Base-by-base conservation (phyloP, 129 eudicot genomes). In the Pittosporum tobira region DNA sequence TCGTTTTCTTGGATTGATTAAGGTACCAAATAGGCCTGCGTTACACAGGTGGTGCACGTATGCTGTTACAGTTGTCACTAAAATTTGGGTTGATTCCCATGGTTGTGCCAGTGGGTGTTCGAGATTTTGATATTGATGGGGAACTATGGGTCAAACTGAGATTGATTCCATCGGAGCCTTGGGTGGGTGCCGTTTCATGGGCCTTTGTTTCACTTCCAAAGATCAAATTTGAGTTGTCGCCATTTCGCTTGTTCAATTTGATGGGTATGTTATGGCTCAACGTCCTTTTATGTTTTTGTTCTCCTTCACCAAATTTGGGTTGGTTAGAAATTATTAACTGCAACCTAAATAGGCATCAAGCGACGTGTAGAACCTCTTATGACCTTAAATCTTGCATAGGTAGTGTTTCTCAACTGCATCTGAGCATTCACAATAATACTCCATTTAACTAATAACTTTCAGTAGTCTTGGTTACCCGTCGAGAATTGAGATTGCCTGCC, bases 131-230 rank as follows among this genome's bases (percentile, higher is more conserved):
- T 71, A 87, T 91, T 70, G 96, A 91, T 60, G 98, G 98, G 65
- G 98, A 91, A 79, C 89, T 91, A 19, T 91, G 98, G 98, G 98
- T 91, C 46, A 87, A 91, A 71, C 49, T 91, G 69, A 72, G 96
- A 65, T 59, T 91, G 49, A 81, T 91, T 65, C 98, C 95, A 23
- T 70, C 89, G 23, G 87, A 81, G 57, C 98, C 98, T n/a, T 91
- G 90, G 87, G 96, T 91, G 43, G 98, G 98, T 74, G 87, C 94
- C 61, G 90, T 72, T 61, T 74, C 87, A 26, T 91, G 98, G 98
- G 98, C 96, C 34, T 87, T 91, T 75, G 98, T 91, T 67, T 83
- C 95, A 29, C 98, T 91, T 79, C 98, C 98, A 30, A 91, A 91
- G 75, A 91, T 87, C 47, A 87, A 80, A 48, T 76, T 91, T 46